Base-by-base conservation (phyloP, 23 red algal genomes). In the Gracilaria caudata region DNA sequence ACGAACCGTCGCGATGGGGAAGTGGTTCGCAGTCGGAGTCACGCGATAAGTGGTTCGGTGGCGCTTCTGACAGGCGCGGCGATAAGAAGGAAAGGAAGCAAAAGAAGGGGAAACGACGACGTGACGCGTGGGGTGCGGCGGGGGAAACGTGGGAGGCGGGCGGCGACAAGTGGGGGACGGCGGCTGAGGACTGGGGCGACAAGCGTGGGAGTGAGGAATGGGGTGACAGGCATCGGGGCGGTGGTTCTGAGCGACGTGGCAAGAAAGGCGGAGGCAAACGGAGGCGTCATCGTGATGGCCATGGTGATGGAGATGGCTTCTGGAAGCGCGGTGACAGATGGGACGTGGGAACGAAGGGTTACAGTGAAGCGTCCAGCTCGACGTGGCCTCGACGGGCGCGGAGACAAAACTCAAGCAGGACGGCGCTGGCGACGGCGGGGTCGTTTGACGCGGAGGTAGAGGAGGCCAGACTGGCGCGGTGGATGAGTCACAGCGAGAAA, bases 371-470 rank as follows among this genome's bases (percentile, higher is more conserved):
- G 61, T 35, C 61, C 3, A 19, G 8, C 21, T 35, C 61, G 21
- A 66, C 61, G 30, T 0, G 32, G 30, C 28, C 61, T 7, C 2
- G 26, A 7, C 61, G 61, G 2, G 61, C 61, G 30, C 61, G 61
- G 9, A 29, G 30, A 16, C 25, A 25, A 30, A 66, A 35, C 61
- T 0, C 3, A 10, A 66, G 61, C 61, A 7, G 25, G 7, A 66
- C 61, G 29, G 61, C 26, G 61, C 29, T 66, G 61, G 61, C 61
- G 2, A 66, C 61, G 30, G 61, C 61, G 30, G 61, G 61, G 21
- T 66, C 61, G 61, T 66, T 66, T 30, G 61, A 66, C 61, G 61
- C 61, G 7, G 30, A 66, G 61, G 21, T 1, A 2, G 61, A 66
- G 61, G 26, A 8, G 61, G 28, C 29, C 2, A 6, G 29, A 6